Percentiles rank a stretch among this genome's conserved stretches.
Evolutionary conservation across 2,329 filamentous ascomycete species (phyloP).

Genomic region (Iodosphaeria phyllophila): DNA sequence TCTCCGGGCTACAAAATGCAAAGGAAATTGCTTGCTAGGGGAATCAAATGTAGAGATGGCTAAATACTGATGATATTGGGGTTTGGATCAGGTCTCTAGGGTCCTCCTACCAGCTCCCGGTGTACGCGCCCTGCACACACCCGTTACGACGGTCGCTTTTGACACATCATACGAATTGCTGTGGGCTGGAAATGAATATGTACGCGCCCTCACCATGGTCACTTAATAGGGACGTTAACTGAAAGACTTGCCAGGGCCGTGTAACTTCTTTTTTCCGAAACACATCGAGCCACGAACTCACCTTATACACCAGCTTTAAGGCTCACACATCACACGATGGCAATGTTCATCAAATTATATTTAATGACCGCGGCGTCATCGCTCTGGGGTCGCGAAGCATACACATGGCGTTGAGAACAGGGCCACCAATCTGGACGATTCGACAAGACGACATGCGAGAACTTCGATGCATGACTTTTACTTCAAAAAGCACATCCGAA

Average conservation of each 20-base stretch:
- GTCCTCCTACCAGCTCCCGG: conserved; percentile 64
- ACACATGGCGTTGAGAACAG: conserved; percentile 73
- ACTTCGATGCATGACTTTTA: conserved; percentile 88
- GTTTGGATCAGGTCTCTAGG: conserved; percentile 46
- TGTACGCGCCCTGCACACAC: conserved; percentile 48
- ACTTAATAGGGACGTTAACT: conserved; percentile 4
- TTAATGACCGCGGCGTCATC: conserved; percentile 81
- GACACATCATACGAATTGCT: conserved; percentile 78
- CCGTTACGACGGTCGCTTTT: conserved; percentile 68
- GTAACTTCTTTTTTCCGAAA: conserved; percentile 80
- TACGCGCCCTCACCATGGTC: conserved; percentile 21
- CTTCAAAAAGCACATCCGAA: conserved; percentile 64
- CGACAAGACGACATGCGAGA: conserved; percentile 64
- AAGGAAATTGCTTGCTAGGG: too few species aligned
- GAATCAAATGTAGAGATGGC: too few species aligned
- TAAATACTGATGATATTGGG: not conserved
- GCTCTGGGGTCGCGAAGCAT: conserved; percentile 68
- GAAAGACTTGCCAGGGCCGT: conserved; percentile 42
- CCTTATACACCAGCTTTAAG: conserved; percentile 79
- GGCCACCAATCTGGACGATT: conserved; percentile 77
- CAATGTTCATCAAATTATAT: conserved; percentile 68
- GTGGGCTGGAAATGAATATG: conserved; percentile 85
- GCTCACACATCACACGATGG: conserved; percentile 59
- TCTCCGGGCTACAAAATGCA: too few species aligned
- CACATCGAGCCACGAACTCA: conserved; percentile 67